phyloP scores from a whole-genome alignment of 345 rosid genomes.

The Orychophragmus violaceus region DNA sequence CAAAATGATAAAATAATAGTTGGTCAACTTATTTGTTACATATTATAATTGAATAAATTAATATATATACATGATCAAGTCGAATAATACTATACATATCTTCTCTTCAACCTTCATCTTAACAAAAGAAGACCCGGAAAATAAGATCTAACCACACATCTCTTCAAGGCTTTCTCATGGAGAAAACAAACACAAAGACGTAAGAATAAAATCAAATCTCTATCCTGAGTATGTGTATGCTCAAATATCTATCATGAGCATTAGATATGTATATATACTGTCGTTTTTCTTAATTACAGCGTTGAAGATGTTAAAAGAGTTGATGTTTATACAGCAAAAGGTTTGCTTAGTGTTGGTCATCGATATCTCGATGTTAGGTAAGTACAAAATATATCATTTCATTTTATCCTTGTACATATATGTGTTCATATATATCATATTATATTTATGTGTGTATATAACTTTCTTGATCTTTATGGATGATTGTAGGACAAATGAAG shows the following conservation, averaged over 20 bases:
- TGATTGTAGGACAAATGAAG: constrained; percentile 40
- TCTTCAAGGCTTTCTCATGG: constrained; percentile 20
- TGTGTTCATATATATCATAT: neutral
- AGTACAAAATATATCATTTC: neutral
- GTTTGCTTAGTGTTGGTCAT: constrained; percentile 36
- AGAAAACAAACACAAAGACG: constrained; percentile 26
- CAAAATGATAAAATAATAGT: no score
- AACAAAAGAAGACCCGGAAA: constrained; percentile 6
- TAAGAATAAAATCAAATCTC: neutral
- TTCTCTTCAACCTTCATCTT: neutral
- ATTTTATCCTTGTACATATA: neutral
- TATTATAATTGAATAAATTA: neutral
- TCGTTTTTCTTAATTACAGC: neutral
- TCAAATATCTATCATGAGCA: neutral
- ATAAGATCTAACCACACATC: neutral
- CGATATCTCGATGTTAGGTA: constrained; percentile 49
- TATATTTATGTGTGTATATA: neutral
- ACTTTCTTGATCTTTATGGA: neutral
- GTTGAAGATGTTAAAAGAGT: constrained; percentile 28
- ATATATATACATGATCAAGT: constrained; percentile 7
- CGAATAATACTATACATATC: neutral
- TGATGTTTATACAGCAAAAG: constrained; percentile 43
- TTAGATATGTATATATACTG: neutral
- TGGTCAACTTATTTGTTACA: constrained; percentile 14
- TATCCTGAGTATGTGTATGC: neutral